phyloP scores from a whole-genome alignment of 2,329 filamentous ascomycete genomes.

The Sclerotinia glacialis region DNA sequence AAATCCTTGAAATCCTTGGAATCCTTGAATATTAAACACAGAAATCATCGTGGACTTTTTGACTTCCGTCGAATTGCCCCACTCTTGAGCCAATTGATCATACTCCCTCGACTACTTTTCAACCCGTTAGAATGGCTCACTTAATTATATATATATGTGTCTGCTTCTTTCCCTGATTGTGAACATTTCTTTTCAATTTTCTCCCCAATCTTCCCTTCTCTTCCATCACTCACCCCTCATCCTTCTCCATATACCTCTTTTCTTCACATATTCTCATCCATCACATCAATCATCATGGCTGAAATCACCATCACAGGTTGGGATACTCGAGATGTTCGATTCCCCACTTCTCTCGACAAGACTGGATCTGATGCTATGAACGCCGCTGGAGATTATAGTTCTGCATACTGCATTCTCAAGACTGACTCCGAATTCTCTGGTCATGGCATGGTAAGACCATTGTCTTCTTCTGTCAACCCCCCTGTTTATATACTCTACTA shows the following conservation, averaged over 20 bases:
- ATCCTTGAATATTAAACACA: neutral
- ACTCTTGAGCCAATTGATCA: slow-evolving; percentile 3
- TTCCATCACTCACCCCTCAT: neutral
- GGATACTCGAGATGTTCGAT: slow-evolving; percentile 70
- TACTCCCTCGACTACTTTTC: neutral
- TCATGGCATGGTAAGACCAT: slow-evolving; percentile 67
- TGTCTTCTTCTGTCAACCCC: neutral
- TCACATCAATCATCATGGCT: slow-evolving; percentile 41
- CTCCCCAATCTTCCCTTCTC: neutral
- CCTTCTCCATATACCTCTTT: neutral
- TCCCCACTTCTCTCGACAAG: slow-evolving; percentile 90
- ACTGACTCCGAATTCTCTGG: slow-evolving; percentile 71
- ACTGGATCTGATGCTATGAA: slow-evolving; percentile 99
- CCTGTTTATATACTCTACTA: neutral
- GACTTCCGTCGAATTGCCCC: slow-evolving; percentile 1
- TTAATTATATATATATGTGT: slow-evolving; percentile 11
- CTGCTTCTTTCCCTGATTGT: neutral
- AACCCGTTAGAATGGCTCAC: neutral
- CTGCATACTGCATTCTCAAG: slow-evolving; percentile 88
- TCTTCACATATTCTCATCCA: neutral
- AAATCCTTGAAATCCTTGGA: neutral
- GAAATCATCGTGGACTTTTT: slow-evolving; percentile 3
- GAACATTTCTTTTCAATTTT: neutral
- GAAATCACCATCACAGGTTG: slow-evolving; percentile 72
- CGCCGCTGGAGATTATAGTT: slow-evolving; percentile 85